Evolutionary conservation across 495 filamentous ascomycete species (phyloP), one percentile per base, ranked within the genome.

Genomic region (Trichoderma parareesei): DNA sequence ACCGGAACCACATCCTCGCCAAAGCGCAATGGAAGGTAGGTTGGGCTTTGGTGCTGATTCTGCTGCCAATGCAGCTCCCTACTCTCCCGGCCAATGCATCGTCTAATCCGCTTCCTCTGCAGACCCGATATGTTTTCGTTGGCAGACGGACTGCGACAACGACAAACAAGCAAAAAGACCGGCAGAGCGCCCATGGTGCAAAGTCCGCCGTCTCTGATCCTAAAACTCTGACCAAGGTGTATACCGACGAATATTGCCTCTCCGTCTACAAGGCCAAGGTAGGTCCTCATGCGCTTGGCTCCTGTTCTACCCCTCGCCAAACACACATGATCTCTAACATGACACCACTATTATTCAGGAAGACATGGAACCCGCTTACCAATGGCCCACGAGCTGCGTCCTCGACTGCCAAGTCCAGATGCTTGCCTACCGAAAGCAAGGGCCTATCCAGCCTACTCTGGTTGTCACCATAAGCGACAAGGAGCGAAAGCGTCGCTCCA

Each of bases 21-120:
- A 78, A 78, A 65, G 76, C 83, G 14, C 63, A 80, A 14, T 86
- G 83, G 82, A 86, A 86, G 83, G 83, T 85, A 66, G 60, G 71
- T 62, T 10, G 13, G 27, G 11, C 38, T 41, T 16, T 10, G 10
- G 48, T 8, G 9, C 33, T 40, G 61, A 38, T 35, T 43, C n/a
- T 42, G 41, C n/a, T 41, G 37, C 40, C 9, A 10, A 63, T 66
- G 41, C 69, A 59, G 59, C 42, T 60, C 41, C 27, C 18, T 49
- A 14, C 40, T 42, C 38, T 38, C 27, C 46, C 61, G 16, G 3
- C 53, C 35, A 4, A 43, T 57, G 53, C 65, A 41, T 53, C 66
- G 67, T 18, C 68, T 27, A 10, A 49, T 20, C 40, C 55, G 44
- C 46, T 33, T 55, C 53, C 35, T 16, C 4, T 59, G 33, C 65